phyloP scores from a whole-genome alignment of 2,329 filamentous ascomycete genomes.

The Colletotrichum godetiae region DNA sequence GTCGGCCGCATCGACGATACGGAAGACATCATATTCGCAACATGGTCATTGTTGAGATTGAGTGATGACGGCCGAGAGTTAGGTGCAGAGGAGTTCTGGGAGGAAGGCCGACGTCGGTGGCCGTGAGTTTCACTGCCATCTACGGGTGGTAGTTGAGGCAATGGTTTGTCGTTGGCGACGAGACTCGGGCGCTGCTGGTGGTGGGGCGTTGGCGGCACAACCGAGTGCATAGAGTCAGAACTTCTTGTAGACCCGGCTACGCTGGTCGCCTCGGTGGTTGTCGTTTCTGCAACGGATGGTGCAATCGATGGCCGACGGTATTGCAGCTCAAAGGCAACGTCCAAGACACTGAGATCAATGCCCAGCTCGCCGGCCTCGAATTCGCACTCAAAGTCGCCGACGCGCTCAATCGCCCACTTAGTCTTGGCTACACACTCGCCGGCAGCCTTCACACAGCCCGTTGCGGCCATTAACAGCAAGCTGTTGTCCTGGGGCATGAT shows the following conservation, averaged over 20 bases:
- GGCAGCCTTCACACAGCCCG: conserved; percentile 87
- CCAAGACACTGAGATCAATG: conserved; percentile 65
- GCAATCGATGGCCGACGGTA: conserved; percentile 42
- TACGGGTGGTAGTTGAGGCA: conserved; percentile 72
- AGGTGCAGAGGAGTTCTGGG: conserved; percentile 44
- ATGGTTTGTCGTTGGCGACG: conserved; percentile 69
- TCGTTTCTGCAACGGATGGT: conserved; percentile 46
- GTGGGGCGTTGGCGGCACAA: conserved; percentile 42
- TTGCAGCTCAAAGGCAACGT: conserved; percentile 51
- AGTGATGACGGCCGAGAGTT: conserved; percentile 57
- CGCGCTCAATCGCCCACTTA: conserved; percentile 85
- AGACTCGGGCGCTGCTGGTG: conserved; percentile 51
- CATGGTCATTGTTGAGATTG: conserved; percentile 50
- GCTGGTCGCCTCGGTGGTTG: conserved; percentile 50
- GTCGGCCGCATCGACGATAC: conserved; percentile 59
- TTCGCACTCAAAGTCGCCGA: conserved; percentile 92
- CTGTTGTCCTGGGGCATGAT: conserved; percentile 85
- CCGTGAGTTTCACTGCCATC: conserved; percentile 45
- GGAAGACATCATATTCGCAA: conserved; percentile 58
- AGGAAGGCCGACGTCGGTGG: conserved; percentile 35
- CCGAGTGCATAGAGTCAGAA: conserved; percentile 42
- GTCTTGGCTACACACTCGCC: conserved; percentile 93
- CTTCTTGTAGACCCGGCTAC: conserved; percentile 52
- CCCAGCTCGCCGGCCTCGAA: conserved; percentile 67
- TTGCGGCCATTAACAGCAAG: conserved; percentile 81